Percentiles rank a stretch among this genome's conserved stretches.
Evolutionary conservation across 176 grass and related monocot species (phyloP).

Genomic region (Sorghum bicolor): DNA sequence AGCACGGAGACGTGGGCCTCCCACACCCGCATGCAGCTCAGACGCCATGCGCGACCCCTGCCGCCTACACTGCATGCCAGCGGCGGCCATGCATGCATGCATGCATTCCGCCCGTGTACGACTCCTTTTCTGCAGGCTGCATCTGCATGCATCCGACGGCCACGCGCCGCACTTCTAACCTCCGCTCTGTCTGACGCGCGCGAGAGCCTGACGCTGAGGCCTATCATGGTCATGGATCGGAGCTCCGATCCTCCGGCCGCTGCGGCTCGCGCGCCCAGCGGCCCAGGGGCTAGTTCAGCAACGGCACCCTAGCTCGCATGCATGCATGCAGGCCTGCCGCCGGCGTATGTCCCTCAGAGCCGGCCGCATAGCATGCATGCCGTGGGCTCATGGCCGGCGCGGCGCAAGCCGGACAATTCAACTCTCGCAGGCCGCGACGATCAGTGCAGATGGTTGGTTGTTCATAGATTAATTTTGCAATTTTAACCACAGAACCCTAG

Average conservation of each 20-base stretch:
- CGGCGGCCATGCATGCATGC: background rate
- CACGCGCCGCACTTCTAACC: too few relatives aligned
- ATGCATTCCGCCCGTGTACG: background rate
- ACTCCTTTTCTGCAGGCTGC: too few relatives aligned
- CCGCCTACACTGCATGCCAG: background rate
- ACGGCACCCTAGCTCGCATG: background rate
- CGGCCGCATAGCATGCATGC: background rate
- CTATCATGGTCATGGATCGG: background rate
- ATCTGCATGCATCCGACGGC: too few relatives aligned
- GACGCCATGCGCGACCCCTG: background rate
- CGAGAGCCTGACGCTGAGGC: background rate
- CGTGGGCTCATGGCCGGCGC: background rate
- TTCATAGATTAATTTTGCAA: too few relatives aligned
- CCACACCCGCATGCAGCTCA: background rate
- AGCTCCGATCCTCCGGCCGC: background rate
- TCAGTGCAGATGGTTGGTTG: too few relatives aligned
- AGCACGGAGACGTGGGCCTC: slow-evolving; percentile 16
- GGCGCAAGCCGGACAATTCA: slow-evolving; percentile 1
- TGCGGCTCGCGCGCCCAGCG: background rate
- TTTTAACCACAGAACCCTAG: too few relatives aligned
- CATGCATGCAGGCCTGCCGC: background rate
- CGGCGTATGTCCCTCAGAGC: background rate
- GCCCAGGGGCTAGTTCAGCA: too few relatives aligned
- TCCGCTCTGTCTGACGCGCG: too few relatives aligned
- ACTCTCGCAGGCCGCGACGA: background rate